Percentiles rank a stretch among this genome's conserved stretches.
phyloP scores from a whole-genome alignment of 495 filamentous ascomycete genomes.

The Penicillium angulare region DNA sequence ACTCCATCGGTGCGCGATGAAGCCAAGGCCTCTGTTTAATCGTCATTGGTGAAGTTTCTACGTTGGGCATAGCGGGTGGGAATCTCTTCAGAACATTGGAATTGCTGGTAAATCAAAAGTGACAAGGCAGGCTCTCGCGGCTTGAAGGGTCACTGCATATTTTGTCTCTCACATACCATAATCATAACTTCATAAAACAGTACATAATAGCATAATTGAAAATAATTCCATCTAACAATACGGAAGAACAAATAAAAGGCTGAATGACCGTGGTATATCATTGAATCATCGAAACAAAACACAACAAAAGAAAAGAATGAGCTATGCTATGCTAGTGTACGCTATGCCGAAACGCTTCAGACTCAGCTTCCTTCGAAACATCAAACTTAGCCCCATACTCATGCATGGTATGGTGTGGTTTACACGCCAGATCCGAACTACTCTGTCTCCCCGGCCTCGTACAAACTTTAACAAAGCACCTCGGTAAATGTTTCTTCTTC shows the following conservation, averaged over 20 bases:
- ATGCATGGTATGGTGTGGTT: neutral
- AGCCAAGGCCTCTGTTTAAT: conserved; percentile 15
- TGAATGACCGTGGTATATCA: neutral
- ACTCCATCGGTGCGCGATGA: conserved; percentile 2
- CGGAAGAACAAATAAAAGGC: no score
- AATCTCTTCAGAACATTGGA: no score
- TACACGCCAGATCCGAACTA: neutral
- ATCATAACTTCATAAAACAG: no score
- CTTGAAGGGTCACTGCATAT: no score
- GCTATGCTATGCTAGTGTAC: no score
- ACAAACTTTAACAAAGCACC: neutral
- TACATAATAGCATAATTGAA: no score
- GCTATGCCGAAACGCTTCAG: neutral
- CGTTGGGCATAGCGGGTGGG: neutral
- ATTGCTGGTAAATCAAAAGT: no score
- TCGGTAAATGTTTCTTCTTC: neutral
- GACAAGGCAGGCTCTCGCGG: no score
- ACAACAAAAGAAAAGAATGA: neutral
- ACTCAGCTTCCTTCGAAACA: neutral
- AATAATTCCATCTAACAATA: no score
- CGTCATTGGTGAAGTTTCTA: no score
- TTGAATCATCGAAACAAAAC: neutral
- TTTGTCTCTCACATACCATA: no score
- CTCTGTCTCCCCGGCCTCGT: neutral
- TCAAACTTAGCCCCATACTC: neutral